A percentile compares a stretch with the other conserved stretches of the same genome.
Conservation (phyloP, 2,329 filamentous ascomycete species). For the Aschersonia sp. region DNA sequence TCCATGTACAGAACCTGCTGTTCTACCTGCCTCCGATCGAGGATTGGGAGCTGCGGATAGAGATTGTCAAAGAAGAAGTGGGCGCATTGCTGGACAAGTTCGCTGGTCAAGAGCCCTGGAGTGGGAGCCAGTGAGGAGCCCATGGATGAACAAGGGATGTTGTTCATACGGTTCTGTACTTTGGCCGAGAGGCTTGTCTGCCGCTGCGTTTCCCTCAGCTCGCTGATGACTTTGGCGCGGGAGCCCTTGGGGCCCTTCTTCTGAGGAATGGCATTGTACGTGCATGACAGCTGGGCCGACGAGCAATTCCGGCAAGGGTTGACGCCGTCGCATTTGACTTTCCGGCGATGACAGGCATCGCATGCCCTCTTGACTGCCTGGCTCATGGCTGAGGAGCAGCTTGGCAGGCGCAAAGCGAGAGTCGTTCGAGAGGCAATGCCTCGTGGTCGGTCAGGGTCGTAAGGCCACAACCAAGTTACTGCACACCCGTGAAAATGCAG, state of each 20-base stretch:
- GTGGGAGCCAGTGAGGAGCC: slow-evolving; percentile 36
- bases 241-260: slow-evolving; percentile 67
- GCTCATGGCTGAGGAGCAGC: slow-evolving; percentile 21
- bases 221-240: slow-evolving; percentile 61
- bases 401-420: background rate
- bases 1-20: slow-evolving; percentile 46
- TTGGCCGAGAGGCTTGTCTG: slow-evolving; percentile 49
- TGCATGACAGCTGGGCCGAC: slow-evolving; percentile 52
- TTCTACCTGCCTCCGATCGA: slow-evolving; percentile 43
- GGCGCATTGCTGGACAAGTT: slow-evolving; percentile 51
- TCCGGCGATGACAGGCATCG: slow-evolving; percentile 60
- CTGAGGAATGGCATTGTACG: slow-evolving; percentile 61
- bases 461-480: background rate
- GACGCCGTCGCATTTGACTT: slow-evolving; percentile 59
- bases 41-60: slow-evolving; percentile 48
- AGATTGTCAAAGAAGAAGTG: slow-evolving; percentile 57
- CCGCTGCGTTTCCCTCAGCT: slow-evolving; percentile 54
- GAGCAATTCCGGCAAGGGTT: slow-evolving; percentile 60
- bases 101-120: slow-evolving; percentile 43
- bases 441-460: slow-evolving; percentile 1
- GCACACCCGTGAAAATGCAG: background rate
- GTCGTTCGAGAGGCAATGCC: background rate
- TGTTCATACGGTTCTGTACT: slow-evolving; percentile 45
- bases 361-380: slow-evolving; percentile 48
- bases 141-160: slow-evolving; percentile 33